These are phyloP conservation scores for Heterobasidion annosum DNA, from an alignment of 1,284 basidiomycete genomes.

Conservation along the genomic window DNA sequence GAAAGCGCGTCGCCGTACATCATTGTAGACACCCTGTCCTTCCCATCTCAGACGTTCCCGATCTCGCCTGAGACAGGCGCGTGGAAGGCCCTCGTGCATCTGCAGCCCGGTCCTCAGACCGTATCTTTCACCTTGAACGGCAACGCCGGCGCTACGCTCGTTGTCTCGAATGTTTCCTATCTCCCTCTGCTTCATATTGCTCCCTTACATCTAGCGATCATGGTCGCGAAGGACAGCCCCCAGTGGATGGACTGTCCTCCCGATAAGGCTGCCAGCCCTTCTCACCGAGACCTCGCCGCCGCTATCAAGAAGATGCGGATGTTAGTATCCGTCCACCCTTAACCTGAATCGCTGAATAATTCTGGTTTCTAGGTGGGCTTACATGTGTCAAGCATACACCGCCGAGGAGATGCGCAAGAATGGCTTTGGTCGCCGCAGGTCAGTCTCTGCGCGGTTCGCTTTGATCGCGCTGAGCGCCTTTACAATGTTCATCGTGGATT, in stretches of 20 bases:
- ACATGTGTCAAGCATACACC: slow-evolving; percentile 2
- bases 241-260: slow-evolving; percentile 2
- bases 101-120: slow-evolving; percentile 1
- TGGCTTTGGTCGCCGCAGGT: slow-evolving; percentile 2
- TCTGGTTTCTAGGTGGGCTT: not conserved
- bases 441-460: not conserved
- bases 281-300: not conserved
- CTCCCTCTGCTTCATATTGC: not conserved
- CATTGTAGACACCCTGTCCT: not conserved
- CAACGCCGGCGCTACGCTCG: not conserved
- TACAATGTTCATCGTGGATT: not conserved
- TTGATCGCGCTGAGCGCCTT: not conserved
- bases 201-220: not conserved
- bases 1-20: not conserved
- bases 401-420: slow-evolving; percentile 2
- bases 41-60: not conserved
- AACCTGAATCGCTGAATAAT: not conserved
- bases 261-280: slow-evolving; percentile 1
- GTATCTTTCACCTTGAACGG: slow-evolving; percentile 1
- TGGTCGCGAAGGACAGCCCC: not conserved
- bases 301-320: slow-evolving; percentile 1
- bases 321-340: not conserved
- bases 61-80: not conserved
- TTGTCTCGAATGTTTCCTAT: not conserved
- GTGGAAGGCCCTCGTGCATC: slow-evolving; percentile 2